These are phyloP conservation scores for Actinidia chinensis DNA, from an alignment of 179 eudicot genomes.

Conservation along the genomic window DNA sequence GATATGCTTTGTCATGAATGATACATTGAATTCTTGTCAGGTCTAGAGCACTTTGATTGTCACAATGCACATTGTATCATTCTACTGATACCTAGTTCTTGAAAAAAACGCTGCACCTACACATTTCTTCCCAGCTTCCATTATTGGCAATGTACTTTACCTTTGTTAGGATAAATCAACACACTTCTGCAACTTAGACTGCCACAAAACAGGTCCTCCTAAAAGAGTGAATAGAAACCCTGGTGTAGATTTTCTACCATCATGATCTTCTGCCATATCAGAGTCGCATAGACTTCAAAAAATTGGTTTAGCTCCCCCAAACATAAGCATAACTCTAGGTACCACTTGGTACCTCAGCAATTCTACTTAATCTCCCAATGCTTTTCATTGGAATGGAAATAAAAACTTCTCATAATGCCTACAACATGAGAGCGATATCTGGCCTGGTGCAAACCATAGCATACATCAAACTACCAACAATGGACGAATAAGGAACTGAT, in stretches of 20 bases:
- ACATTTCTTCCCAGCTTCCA: neutral
- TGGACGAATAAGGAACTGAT: too few relatives aligned
- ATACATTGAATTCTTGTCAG: too few relatives aligned
- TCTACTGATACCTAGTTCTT: neutral
- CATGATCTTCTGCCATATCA: neutral
- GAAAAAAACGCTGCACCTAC: neutral
- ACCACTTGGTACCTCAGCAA: neutral
- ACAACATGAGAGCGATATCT: neutral
- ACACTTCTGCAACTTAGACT: neutral
- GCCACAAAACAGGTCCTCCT: neutral
- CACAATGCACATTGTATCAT: too few relatives aligned
- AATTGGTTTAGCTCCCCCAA: neutral
- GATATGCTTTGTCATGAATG: too few relatives aligned
- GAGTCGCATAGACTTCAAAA: neutral
- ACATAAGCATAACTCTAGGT: neutral
- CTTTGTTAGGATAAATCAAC: neutral
- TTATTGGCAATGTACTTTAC: neutral
- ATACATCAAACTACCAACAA: too few relatives aligned
- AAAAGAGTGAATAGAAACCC: neutral
- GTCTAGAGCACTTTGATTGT: too few relatives aligned
- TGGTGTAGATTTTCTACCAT: neutral
- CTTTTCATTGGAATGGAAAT: neutral
- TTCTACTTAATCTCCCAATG: neutral
- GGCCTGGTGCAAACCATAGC: neutral
- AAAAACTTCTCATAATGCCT: neutral